phyloP scores from a whole-genome alignment of 371 early-diverging fungal species.

The Basidiobolus meristosporus region DNA sequence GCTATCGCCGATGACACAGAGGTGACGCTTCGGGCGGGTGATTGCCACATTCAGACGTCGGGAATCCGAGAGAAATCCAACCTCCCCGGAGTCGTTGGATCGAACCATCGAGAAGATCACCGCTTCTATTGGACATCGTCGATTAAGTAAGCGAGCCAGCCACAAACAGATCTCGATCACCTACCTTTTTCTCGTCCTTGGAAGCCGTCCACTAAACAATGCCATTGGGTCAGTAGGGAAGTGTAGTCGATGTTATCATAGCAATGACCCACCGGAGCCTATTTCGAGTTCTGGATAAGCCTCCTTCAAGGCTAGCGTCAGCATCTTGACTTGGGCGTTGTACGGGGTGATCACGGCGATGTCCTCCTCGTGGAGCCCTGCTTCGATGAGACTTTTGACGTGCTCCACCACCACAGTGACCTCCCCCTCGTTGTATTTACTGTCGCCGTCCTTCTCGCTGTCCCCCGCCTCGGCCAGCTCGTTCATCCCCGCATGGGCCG shows the following conservation, averaged over 20 bases:
- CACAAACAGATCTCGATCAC: background rate
- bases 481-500: conserved; percentile 35
- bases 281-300: background rate
- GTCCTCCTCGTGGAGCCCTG: conserved; percentile 34
- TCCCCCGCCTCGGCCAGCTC: conserved; percentile 26
- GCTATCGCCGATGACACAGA: conserved; percentile 73
- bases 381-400: conserved; percentile 28
- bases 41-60: conserved; percentile 84
- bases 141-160: background rate
- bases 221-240: background rate
- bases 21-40: conserved; percentile 76
- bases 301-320: conserved; percentile 15
- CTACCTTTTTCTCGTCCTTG: conserved; percentile 82
- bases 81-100: conserved; percentile 55
- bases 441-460: conserved; percentile 16
- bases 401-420: conserved; percentile 39
- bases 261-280: background rate
- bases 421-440: conserved; percentile 56
- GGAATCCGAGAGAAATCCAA: conserved; percentile 80
- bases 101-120: conserved; percentile 73
- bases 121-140: conserved; percentile 23
- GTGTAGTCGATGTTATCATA: background rate
- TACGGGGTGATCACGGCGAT: conserved; percentile 83
- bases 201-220: conserved; percentile 71
- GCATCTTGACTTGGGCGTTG: conserved; percentile 43